A percentile compares a stretch with the other conserved stretches of the same genome.
Evolutionary conservation across 2,329 filamentous ascomycete genomes (phyloP).

Genomic region (Nemania bipapillata): DNA sequence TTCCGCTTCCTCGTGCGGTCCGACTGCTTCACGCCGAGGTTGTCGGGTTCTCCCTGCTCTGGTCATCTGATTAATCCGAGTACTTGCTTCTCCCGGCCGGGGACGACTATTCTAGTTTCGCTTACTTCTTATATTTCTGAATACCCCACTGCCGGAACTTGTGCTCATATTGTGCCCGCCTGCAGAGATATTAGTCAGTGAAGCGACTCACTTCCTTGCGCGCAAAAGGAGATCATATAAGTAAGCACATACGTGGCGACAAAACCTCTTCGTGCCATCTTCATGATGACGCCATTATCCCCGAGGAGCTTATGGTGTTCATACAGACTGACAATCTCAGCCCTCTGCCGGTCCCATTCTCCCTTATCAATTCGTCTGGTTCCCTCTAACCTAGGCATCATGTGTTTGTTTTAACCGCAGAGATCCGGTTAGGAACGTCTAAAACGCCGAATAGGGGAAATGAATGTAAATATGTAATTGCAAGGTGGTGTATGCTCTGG

Average conservation of each 20-base stretch:
- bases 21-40: neutral
- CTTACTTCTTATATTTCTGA: constrained; percentile 1
- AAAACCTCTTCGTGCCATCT: neutral
- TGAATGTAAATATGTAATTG: no score
- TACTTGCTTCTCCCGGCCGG: no score
- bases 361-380: neutral
- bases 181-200: neutral
- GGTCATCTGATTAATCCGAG: neutral
- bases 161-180: neutral
- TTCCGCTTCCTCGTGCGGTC: neutral
- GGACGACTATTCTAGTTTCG: neutral
- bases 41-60: neutral
- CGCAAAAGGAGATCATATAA: neutral
- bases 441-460: no score
- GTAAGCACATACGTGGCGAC: neutral
- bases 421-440: no score
- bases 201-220: neutral
- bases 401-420: neutral
- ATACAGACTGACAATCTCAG: neutral
- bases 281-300: neutral
- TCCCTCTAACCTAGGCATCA: neutral
- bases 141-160: neutral
- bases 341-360: neutral
- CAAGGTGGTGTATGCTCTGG: no score
- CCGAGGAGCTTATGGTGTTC: neutral